Conservation (phyloP, 2,329 filamentous ascomycete genomes). For the Neonectria faginata region DNA sequence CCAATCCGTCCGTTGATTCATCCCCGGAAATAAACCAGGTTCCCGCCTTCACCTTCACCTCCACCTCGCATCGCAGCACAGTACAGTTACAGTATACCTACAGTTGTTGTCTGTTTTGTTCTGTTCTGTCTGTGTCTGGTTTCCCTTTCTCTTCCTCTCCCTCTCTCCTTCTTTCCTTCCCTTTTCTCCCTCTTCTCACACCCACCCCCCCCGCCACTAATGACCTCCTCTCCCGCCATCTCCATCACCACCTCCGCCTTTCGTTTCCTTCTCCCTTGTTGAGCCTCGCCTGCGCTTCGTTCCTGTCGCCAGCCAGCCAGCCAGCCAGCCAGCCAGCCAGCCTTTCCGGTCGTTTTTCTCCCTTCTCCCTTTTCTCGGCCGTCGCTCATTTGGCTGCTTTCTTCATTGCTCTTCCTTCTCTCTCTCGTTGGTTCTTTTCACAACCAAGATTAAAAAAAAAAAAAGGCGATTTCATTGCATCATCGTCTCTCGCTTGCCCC, state of each 20-base stretch:
- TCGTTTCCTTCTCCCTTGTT: slow-evolving; percentile 3
- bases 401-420: background rate
- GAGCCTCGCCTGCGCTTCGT: background rate
- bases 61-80: background rate
- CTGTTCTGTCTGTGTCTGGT: background rate
- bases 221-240: background rate
- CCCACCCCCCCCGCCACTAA: background rate
- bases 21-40: background rate
- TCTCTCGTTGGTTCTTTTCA: background rate
- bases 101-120: background rate
- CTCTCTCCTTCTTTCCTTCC: background rate
- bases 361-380: background rate
- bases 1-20: background rate
- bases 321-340: background rate
- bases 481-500: background rate
- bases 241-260: slow-evolving; percentile 1
- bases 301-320: background rate
- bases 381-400: background rate
- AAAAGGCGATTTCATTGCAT: background rate
- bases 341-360: background rate
- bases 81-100: background rate
- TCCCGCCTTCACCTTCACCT: background rate
- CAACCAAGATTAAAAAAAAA: background rate
- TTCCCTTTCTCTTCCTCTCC: background rate
- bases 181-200: background rate